A percentile compares a stretch with the other conserved stretches of the same genome.
Evolutionary conservation across 306 rosid species (phyloP).

Genomic region (Cicer yamashitae): DNA sequence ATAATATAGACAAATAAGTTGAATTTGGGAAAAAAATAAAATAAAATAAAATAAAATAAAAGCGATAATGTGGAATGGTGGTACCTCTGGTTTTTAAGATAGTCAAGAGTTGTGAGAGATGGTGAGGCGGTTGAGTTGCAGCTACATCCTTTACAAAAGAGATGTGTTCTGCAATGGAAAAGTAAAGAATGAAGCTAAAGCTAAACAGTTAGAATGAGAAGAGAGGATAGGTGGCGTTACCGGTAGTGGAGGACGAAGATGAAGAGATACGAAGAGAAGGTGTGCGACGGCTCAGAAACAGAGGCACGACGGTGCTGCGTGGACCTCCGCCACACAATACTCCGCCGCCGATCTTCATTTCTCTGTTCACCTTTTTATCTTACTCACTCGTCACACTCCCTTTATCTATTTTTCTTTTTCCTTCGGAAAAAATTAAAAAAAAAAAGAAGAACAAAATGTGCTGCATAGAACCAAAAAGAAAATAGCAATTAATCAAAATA

Average conservation of each 20-base stretch:
- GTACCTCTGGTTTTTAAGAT: conserved; percentile 80
- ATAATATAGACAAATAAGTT: background rate
- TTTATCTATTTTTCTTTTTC: background rate
- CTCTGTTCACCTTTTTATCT: conserved; percentile 13
- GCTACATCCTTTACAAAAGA: conserved; percentile 88
- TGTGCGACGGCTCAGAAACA: conserved; percentile 55
- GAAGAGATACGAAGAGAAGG: conserved; percentile 53
- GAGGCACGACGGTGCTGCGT: conserved; percentile 68
- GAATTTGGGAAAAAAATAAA: background rate
- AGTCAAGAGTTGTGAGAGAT: conserved; percentile 66
- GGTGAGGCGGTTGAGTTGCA: conserved; percentile 74
- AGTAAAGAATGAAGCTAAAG: background rate
- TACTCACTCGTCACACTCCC: conserved; percentile 12
- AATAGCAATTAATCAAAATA: too few relatives aligned
- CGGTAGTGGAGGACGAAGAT: conserved; percentile 44
- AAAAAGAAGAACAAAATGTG: background rate
- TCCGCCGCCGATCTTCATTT: conserved; percentile 80
- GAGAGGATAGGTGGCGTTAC: conserved; percentile 36
- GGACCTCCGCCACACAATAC: conserved; percentile 67
- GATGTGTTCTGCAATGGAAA: conserved; percentile 65
- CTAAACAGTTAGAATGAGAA: background rate
- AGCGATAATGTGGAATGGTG: background rate
- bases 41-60: background rate
- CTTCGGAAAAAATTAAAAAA: background rate
- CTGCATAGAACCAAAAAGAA: conserved; percentile 13